Percentiles rank a stretch among this genome's conserved stretches.
Evolutionary conservation across 768 basidiomycete genomes (phyloP).

Genomic region (Scleroderma citrinum): DNA sequence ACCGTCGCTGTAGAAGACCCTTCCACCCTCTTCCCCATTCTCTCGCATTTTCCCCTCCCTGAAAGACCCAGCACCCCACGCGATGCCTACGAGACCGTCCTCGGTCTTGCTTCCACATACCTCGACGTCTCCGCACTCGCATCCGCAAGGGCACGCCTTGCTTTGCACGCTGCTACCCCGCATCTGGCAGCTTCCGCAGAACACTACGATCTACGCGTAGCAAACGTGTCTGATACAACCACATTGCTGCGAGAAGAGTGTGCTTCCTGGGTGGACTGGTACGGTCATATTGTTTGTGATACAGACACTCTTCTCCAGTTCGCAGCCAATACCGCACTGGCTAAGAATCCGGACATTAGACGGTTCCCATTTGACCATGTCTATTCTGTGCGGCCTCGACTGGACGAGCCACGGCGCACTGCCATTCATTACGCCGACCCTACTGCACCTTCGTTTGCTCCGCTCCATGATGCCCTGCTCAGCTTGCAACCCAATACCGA

Average conservation of each 20-base stretch:
- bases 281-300: slow-evolving; percentile 68
- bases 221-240: slow-evolving; percentile 12
- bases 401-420: slow-evolving; percentile 48
- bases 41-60: slow-evolving; percentile 54
- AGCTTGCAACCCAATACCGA: slow-evolving; percentile 45
- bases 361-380: slow-evolving; percentile 76
- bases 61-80: slow-evolving; percentile 35
- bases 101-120: slow-evolving; percentile 38
- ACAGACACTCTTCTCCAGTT: slow-evolving; percentile 51
- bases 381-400: slow-evolving; percentile 42
- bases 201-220: slow-evolving; percentile 47
- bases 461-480: slow-evolving; percentile 64
- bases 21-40: slow-evolving; percentile 66
- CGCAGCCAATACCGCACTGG: slow-evolving; percentile 44
- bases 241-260: slow-evolving; percentile 32
- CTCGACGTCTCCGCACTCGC: slow-evolving; percentile 44
- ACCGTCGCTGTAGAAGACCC: slow-evolving; percentile 70
- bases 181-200: slow-evolving; percentile 81
- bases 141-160: slow-evolving; percentile 65
- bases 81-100: slow-evolving; percentile 37
- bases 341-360: slow-evolving; percentile 17
- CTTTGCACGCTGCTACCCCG: slow-evolving; percentile 72
- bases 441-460: slow-evolving; percentile 58
- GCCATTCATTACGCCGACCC: slow-evolving; percentile 78
- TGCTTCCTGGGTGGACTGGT: slow-evolving; percentile 82